Percentiles rank a stretch among this genome's conserved stretches.
Evolutionary conservation across 805 yeast species (phyloP).

Genomic region (Metschnikowia continentalis): DNA sequence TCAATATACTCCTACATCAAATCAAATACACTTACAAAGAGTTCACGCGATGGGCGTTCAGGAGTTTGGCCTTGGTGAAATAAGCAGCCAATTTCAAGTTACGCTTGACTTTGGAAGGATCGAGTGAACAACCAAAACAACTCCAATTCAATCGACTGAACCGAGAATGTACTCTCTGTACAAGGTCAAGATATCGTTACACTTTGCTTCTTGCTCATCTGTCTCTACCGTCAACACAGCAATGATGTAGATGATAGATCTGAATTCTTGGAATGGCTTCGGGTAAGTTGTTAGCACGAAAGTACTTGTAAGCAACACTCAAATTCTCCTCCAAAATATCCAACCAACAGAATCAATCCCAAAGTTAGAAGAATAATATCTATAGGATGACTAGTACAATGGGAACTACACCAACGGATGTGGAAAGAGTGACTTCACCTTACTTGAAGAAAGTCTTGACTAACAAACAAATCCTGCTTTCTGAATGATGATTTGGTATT

Average conservation of each 20-base stretch:
- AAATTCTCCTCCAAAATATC: constrained; percentile 59
- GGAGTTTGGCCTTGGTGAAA: constrained; percentile 81
- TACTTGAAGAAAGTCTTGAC: too few relatives aligned
- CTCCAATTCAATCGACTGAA: constrained; percentile 76
- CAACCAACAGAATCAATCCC: constrained; percentile 28
- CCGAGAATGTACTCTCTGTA: constrained; percentile 93
- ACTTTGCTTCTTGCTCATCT: constrained; percentile 73
- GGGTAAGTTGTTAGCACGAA: constrained; percentile 78
- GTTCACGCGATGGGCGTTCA: constrained; percentile 76
- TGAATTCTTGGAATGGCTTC: constrained; percentile 75
- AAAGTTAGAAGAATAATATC: too few relatives aligned
- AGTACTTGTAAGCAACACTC: constrained; percentile 73
- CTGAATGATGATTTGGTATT: too few relatives aligned
- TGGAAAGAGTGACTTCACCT: too few relatives aligned
- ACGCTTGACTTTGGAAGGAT: constrained; percentile 68
- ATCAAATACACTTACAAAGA: constrained; percentile 65
- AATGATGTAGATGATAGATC: constrained; percentile 72
- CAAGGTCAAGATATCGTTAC: constrained; percentile 62
- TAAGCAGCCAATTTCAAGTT: constrained; percentile 94
- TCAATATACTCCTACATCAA: too few relatives aligned
- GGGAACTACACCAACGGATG: too few relatives aligned
- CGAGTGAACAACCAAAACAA: constrained; percentile 81
- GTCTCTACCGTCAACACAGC: constrained; percentile 66
- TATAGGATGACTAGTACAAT: too few relatives aligned
- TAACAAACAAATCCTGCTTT: too few relatives aligned